Percentiles rank a stretch among this genome's conserved stretches.
Evolutionary conservation across 1,139 yeast genomes (phyloP).

Genomic region (Pichia sp.): DNA sequence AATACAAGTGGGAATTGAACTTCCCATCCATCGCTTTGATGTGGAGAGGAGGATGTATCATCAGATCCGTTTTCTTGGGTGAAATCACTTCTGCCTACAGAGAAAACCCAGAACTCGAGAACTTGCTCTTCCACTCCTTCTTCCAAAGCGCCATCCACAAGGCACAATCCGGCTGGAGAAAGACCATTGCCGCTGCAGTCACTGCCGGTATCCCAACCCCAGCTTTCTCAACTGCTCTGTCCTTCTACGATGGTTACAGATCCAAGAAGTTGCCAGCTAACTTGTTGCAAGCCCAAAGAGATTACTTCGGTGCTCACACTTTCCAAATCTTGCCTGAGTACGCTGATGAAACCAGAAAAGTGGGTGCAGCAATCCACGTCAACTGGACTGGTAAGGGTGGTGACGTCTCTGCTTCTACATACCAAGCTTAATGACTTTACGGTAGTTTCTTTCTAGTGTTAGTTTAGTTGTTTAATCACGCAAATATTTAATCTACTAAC

Average conservation of each 20-base stretch:
- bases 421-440: conserved; percentile 61
- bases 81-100: conserved; percentile 97
- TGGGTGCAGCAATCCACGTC: conserved; percentile 80
- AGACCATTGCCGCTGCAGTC: conserved; percentile 72
- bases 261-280: conserved; percentile 93
- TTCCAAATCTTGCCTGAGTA: conserved; percentile 89
- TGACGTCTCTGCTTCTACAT: conserved; percentile 90
- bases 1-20: conserved; percentile 95
- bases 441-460: not conserved
- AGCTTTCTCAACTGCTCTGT: conserved; percentile 92
- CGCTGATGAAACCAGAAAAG: conserved; percentile 72
- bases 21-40: conserved; percentile 97
- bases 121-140: conserved; percentile 93
- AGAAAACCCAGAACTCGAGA: conserved; percentile 88
- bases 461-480: not conserved
- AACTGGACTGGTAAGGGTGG: conserved; percentile 99
- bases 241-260: conserved; percentile 99
- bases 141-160: conserved; percentile 84
- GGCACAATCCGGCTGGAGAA: conserved; percentile 97
- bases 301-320: conserved; percentile 99
- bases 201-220: conserved; percentile 93
- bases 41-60: conserved; percentile 99
- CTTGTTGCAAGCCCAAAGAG: conserved; percentile 98
- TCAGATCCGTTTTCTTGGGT: conserved; percentile 96
- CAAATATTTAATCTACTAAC: not conserved